phyloP scores from a whole-genome alignment of 306 rosid genomes.

The Trichosanthes cucumerina region DNA sequence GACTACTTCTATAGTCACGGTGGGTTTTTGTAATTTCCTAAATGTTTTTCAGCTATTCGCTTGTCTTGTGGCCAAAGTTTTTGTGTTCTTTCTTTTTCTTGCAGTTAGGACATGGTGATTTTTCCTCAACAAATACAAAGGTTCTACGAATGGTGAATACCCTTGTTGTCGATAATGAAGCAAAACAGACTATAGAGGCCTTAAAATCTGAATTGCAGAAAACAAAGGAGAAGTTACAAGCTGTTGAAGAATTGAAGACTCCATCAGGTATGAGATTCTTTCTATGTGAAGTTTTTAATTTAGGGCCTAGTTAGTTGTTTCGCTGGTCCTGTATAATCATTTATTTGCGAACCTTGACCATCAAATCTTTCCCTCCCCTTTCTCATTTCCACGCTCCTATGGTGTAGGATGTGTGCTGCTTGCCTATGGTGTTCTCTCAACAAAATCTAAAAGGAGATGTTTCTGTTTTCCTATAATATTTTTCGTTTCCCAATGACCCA shows the following conservation, averaged over 20 bases:
- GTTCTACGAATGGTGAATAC: slow-evolving; percentile 94
- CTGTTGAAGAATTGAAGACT: slow-evolving; percentile 83
- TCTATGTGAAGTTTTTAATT: not conserved
- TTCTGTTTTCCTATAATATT: not conserved
- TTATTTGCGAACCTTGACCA: not conserved
- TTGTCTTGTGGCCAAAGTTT: not conserved
- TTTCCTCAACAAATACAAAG: slow-evolving; percentile 79
- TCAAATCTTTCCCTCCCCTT: not conserved
- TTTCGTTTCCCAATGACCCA: not conserved
- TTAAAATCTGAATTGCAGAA: slow-evolving; percentile 71
- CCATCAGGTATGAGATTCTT: slow-evolving; percentile 47
- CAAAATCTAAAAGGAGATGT: not conserved
- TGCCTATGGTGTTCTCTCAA: not conserved
- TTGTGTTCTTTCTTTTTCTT: slow-evolving; percentile 14
- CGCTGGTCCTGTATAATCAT: not conserved
- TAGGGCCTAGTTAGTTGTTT: not conserved
- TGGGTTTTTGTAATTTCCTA: not conserved
- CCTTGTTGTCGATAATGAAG: slow-evolving; percentile 74
- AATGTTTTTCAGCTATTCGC: not conserved
- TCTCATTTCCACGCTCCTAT: not conserved
- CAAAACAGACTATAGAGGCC: slow-evolving; percentile 94
- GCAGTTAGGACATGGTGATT: slow-evolving; percentile 86
- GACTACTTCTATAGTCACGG: not conserved
- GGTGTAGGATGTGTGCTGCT: not conserved
- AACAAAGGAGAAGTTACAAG: slow-evolving; percentile 85